phyloP scores from a whole-genome alignment of 2,329 filamentous ascomycete genomes.

The Diaporthe humulicola region DNA sequence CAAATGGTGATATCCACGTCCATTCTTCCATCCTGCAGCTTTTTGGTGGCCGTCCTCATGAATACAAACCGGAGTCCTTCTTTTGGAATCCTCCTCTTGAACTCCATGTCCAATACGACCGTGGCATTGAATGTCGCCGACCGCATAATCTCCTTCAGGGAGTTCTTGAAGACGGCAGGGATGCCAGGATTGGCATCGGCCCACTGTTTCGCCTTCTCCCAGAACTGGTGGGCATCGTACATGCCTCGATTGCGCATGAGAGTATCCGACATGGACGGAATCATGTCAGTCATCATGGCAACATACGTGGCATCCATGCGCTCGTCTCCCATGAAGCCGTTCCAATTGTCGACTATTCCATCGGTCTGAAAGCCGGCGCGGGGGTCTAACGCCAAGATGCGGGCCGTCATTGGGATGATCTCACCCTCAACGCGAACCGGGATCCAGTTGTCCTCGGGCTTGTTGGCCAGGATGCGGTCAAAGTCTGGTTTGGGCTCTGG shows the following conservation, averaged over 20 bases:
- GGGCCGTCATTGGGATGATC: conserved; percentile 41
- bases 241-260: conserved; percentile 44
- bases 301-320: conserved; percentile 45
- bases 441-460: conserved; percentile 45
- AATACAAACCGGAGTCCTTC: conserved; percentile 42
- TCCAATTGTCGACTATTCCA: conserved; percentile 45
- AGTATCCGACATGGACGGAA: conserved; percentile 48
- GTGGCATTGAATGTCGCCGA: conserved; percentile 41
- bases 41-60: not conserved
- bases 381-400: conserved; percentile 43
- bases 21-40: not conserved
- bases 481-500: conserved; percentile 45
- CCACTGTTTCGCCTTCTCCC: not conserved
- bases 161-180: conserved; percentile 38
- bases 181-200: conserved; percentile 44
- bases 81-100: conserved; percentile 44
- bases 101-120: conserved; percentile 46
- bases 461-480: conserved; percentile 32
- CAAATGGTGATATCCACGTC: not conserved
- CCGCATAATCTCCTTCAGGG: conserved; percentile 41
- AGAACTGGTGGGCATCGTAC: conserved; percentile 43
- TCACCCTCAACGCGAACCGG: conserved; percentile 42
- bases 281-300: conserved; percentile 45
- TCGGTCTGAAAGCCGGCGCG: conserved; percentile 40
- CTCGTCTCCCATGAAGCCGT: conserved; percentile 41